phyloP scores from a whole-genome alignment of 768 basidiomycete genomes.

The Antrodiella citrinella region DNA sequence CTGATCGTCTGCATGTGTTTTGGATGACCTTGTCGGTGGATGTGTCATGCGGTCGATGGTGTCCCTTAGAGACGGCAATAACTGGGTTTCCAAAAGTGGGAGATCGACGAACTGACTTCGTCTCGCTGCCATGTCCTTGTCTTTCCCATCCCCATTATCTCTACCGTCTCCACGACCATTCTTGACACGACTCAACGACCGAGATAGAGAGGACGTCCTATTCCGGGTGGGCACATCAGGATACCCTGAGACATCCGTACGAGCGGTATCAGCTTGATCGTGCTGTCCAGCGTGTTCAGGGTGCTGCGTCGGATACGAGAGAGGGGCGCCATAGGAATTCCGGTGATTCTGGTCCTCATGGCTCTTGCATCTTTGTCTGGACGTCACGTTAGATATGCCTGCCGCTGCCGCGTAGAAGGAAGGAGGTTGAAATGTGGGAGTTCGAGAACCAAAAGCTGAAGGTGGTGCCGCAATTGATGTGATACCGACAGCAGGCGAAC shows the following conservation, averaged over 20 bases:
- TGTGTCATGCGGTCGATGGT: slow-evolving; percentile 69
- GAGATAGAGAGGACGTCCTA: slow-evolving; percentile 10
- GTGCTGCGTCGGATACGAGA: slow-evolving; percentile 9
- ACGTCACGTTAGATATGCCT: slow-evolving; percentile 10
- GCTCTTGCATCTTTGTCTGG: neutral
- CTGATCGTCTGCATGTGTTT: no score
- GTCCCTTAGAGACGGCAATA: slow-evolving; percentile 63
- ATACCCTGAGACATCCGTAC: neutral
- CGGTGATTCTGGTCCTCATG: neutral
- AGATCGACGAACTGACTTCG: slow-evolving; percentile 42
- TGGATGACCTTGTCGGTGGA: no score
- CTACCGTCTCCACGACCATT: neutral
- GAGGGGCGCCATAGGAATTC: neutral
- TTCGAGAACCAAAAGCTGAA: slow-evolving; percentile 8
- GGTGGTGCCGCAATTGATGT: neutral
- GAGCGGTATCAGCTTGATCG: no score
- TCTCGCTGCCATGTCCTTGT: slow-evolving; percentile 14
- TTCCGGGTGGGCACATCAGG: neutral
- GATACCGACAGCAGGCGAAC: neutral
- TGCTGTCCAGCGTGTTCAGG: no score
- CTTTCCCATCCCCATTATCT: slow-evolving; percentile 9
- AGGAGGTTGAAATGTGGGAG: slow-evolving; percentile 24
- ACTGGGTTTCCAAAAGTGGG: slow-evolving; percentile 52
- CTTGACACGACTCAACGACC: slow-evolving; percentile 7
- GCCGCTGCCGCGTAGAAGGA: slow-evolving; percentile 31